A percentile compares a stretch with the other conserved stretches of the same genome.
These are phyloP conservation scores for Dryas octopetala DNA, from an alignment of 306 rosid genomes.

Conservation along the genomic window DNA sequence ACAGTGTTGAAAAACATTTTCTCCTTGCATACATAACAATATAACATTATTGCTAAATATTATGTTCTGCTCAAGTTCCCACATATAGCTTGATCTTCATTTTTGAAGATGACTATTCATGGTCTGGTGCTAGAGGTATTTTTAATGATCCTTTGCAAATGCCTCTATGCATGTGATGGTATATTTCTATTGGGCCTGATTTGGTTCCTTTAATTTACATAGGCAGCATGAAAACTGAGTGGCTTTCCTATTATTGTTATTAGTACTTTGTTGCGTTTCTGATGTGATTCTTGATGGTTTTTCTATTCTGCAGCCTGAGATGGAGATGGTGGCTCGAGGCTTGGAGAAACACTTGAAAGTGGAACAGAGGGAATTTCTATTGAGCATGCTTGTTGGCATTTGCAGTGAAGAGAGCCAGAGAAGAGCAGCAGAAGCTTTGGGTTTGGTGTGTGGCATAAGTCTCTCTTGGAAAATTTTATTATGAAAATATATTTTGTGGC, in stretches of 20 bases:
- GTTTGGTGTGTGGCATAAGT: slow-evolving; percentile 51
- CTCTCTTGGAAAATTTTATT: not conserved
- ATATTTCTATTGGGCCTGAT: not conserved
- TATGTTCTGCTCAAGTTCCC: not conserved
- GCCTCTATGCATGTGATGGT: not conserved
- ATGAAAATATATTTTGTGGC: not conserved
- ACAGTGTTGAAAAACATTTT: not conserved
- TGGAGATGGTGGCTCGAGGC: slow-evolving; percentile 95
- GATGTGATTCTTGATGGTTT: not conserved
- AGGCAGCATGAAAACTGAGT: not conserved
- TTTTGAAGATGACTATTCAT: not conserved
- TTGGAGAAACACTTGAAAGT: slow-evolving; percentile 71
- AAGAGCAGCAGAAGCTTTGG: slow-evolving; percentile 80
- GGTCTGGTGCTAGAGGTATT: not conserved
- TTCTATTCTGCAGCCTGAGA: slow-evolving; percentile 67
- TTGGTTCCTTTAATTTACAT: not conserved
- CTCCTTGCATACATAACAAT: not conserved
- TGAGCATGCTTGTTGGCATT: slow-evolving; percentile 59
- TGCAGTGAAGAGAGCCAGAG: slow-evolving; percentile 60
- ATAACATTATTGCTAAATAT: not conserved
- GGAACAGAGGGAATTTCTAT: slow-evolving; percentile 67
- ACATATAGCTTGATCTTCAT: not conserved
- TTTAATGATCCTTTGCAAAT: not conserved
- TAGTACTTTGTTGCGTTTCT: not conserved
- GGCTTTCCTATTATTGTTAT: not conserved